phyloP scores from a whole-genome alignment of 345 rosid species.

The Eucalyptus marginata region DNA sequence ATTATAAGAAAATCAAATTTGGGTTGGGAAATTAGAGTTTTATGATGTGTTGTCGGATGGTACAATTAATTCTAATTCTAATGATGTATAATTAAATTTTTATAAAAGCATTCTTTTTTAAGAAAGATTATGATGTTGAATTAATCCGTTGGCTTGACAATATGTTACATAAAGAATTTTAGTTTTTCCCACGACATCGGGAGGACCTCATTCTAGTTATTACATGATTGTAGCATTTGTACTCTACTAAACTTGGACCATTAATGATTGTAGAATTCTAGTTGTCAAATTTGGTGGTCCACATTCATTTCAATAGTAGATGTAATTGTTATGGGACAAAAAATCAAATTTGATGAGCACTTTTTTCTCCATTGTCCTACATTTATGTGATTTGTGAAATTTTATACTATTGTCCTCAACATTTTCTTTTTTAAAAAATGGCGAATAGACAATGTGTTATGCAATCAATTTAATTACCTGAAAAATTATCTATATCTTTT shows the following conservation, averaged over 20 bases:
- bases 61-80: too few relatives aligned
- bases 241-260: background rate
- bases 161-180: background rate
- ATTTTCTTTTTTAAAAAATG: too few relatives aligned
- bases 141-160: background rate
- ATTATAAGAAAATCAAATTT: background rate
- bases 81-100: too few relatives aligned
- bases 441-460: background rate
- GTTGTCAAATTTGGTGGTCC: background rate
- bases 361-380: too few relatives aligned
- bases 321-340: background rate
- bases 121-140: background rate
- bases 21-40: background rate
- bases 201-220: background rate
- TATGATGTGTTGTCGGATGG: too few relatives aligned
- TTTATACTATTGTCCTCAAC: too few relatives aligned
- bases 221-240: background rate
- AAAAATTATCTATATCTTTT: too few relatives aligned
- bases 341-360: too few relatives aligned
- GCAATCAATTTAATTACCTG: too few relatives aligned
- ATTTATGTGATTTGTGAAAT: too few relatives aligned
- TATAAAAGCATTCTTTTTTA: background rate
- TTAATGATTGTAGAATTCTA: background rate
- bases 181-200: background rate
- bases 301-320: background rate